These are phyloP conservation scores for Ehretia macrophylla DNA, from an alignment of 257 asterid genomes.

Conservation along the genomic window DNA sequence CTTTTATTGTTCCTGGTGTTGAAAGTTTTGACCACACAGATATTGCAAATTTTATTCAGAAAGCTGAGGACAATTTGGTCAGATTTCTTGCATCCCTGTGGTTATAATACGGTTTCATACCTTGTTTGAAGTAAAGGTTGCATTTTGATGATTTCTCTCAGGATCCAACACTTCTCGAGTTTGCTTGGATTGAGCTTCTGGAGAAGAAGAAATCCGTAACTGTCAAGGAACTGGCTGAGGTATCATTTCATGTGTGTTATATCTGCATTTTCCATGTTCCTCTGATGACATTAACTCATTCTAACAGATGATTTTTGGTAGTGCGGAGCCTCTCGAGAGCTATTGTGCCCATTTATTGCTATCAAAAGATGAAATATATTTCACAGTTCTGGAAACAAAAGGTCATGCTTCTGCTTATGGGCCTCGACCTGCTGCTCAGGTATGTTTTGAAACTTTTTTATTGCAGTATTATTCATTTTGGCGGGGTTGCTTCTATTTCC, in stretches of 20 bases:
- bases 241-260: conserved; percentile 26
- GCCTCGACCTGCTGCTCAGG: conserved; percentile 86
- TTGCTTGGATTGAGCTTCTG: conserved; percentile 94
- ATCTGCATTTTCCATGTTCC: conserved; percentile 20
- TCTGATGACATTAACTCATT: conserved; percentile 39
- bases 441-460: conserved; percentile 14
- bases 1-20: conserved; percentile 86
- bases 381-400: conserved; percentile 58
- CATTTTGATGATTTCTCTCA: conserved; percentile 13
- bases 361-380: conserved; percentile 74
- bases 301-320: conserved; percentile 95
- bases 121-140: not conserved
- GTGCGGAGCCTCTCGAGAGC: conserved; percentile 90
- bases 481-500: not conserved
- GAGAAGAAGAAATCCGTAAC: conserved; percentile 72
- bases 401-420: conserved; percentile 72
- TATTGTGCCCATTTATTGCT: conserved; percentile 84
- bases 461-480: not conserved
- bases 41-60: conserved; percentile 63
- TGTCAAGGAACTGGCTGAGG: conserved; percentile 89
- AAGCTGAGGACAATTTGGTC: conserved; percentile 79
- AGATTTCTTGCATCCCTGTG: conserved; percentile 25
- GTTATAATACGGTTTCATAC: conserved; percentile 10
- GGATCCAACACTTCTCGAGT: conserved; percentile 90
- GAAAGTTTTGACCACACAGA: conserved; percentile 64